These are phyloP conservation scores for Dipodascus geniculatus DNA, from an alignment of 805 yeast genomes.

Conservation along the genomic window DNA sequence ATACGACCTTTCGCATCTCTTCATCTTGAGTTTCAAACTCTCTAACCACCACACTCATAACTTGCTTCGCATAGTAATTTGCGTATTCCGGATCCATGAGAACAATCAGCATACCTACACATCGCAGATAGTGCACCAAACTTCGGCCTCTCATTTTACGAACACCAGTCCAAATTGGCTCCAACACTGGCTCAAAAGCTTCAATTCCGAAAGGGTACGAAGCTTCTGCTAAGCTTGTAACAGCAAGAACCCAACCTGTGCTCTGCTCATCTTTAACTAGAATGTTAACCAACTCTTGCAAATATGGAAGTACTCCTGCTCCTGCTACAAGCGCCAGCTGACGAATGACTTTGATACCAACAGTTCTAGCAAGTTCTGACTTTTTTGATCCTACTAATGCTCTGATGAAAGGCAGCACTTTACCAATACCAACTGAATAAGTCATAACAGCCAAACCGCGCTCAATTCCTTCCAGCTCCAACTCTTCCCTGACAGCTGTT, in stretches of 20 bases:
- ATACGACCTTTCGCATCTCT: slow-evolving; percentile 68
- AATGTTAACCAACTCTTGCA: slow-evolving; percentile 53
- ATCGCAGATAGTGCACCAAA: slow-evolving; percentile 62
- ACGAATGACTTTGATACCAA: slow-evolving; percentile 68
- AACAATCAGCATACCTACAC: slow-evolving; percentile 72
- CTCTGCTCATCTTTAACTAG: slow-evolving; percentile 61
- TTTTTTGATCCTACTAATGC: slow-evolving; percentile 71
- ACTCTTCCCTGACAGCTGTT: slow-evolving; percentile 72
- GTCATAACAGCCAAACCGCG: slow-evolving; percentile 78
- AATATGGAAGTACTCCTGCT: slow-evolving; percentile 61
- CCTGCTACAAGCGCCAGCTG: slow-evolving; percentile 63
- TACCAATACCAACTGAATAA: slow-evolving; percentile 59
- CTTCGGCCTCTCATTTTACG: slow-evolving; percentile 65
- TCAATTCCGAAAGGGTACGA: slow-evolving; percentile 85
- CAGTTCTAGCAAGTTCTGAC: slow-evolving; percentile 73
- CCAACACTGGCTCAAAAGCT: slow-evolving; percentile 62
- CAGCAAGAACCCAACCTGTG: slow-evolving; percentile 56
- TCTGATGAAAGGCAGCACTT: slow-evolving; percentile 64
- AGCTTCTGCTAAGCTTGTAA: slow-evolving; percentile 68
- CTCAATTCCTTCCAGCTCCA: slow-evolving; percentile 63
- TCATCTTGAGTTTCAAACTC: slow-evolving; percentile 79
- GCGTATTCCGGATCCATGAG: slow-evolving; percentile 79
- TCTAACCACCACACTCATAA: slow-evolving; percentile 51
- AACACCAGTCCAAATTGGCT: slow-evolving; percentile 73
- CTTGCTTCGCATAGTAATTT: slow-evolving; percentile 62